These are phyloP conservation scores for Vigna nakashimae DNA, from an alignment of 306 rosid species.

Conservation along the genomic window DNA sequence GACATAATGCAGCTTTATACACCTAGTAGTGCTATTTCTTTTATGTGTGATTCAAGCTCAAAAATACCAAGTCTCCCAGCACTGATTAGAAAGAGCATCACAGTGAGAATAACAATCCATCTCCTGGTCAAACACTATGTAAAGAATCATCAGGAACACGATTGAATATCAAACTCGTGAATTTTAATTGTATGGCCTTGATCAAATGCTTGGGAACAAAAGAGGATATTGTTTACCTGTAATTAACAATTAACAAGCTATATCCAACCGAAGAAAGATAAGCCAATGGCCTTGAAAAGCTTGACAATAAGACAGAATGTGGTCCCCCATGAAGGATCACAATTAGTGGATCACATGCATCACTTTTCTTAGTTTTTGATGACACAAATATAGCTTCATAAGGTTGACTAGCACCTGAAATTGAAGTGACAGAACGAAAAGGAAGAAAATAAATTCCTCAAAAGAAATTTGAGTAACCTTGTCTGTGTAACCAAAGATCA, in stretches of 20 bases:
- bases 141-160: slow-evolving; percentile 25
- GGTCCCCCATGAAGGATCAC: slow-evolving; percentile 95
- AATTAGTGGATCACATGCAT: slow-evolving; percentile 68
- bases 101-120: slow-evolving; percentile 26
- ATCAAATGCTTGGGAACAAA: slow-evolving; percentile 33
- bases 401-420: slow-evolving; percentile 84
- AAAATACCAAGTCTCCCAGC: slow-evolving; percentile 18
- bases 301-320: slow-evolving; percentile 64
- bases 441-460: slow-evolving; percentile 10
- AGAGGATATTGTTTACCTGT: slow-evolving; percentile 60
- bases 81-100: slow-evolving; percentile 4
- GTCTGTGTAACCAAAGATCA: slow-evolving; percentile 14
- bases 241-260: slow-evolving; percentile 83
- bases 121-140: slow-evolving; percentile 11
- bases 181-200: slow-evolving; percentile 3
- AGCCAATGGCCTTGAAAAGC: slow-evolving; percentile 80
- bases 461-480: slow-evolving; percentile 9
- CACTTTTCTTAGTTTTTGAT: slow-evolving; percentile 62
- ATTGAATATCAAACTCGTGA: slow-evolving; percentile 20
- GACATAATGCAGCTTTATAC: slow-evolving; percentile 1
- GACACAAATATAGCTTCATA: slow-evolving; percentile 86
- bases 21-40: background rate
- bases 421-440: slow-evolving; percentile 32
- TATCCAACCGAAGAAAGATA: slow-evolving; percentile 86
- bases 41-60: background rate